Percentiles rank a stretch among this genome's conserved stretches.
phyloP scores from a whole-genome alignment of 495 filamentous ascomycete species.

The Hypoxylon cercidicola region DNA sequence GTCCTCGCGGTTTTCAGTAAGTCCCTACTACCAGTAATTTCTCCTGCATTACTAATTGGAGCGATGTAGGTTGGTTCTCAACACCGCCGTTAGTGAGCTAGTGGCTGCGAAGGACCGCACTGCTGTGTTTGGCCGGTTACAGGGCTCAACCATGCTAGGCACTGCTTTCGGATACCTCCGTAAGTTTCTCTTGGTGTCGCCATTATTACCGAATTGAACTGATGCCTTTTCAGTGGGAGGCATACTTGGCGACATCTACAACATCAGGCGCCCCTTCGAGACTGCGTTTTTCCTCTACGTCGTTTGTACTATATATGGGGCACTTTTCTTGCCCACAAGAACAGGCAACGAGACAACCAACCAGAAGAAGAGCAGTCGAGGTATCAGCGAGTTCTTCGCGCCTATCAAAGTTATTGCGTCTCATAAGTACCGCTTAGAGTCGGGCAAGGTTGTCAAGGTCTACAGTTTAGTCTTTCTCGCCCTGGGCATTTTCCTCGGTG shows the following conservation, averaged over 20 bases:
- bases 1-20: constrained; percentile 65
- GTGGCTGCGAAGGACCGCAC: constrained; percentile 62
- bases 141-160: constrained; percentile 66
- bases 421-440: constrained; percentile 53
- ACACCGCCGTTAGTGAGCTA: constrained; percentile 63
- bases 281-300: constrained; percentile 61
- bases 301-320: constrained; percentile 50
- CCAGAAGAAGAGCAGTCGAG: constrained; percentile 46
- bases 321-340: constrained; percentile 38
- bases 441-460: constrained; percentile 56
- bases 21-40: constrained; percentile 4
- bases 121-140: constrained; percentile 62
- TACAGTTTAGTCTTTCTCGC: constrained; percentile 64
- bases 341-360: constrained; percentile 8
- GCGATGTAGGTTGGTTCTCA: constrained; percentile 56
- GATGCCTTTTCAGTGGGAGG: constrained; percentile 54
- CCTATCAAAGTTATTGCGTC: constrained; percentile 63
- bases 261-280: constrained; percentile 63
- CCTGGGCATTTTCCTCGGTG: constrained; percentile 64
- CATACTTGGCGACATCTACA: constrained; percentile 61
- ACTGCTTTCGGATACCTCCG: constrained; percentile 62
- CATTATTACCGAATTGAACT: constrained; percentile 6
- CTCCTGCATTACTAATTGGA: constrained; percentile 5
- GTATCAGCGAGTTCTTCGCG: constrained; percentile 60
- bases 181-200: constrained; percentile 32